Conservation (phyloP, 257 asterid genomes). For the Craterostigma plantagineum region DNA sequence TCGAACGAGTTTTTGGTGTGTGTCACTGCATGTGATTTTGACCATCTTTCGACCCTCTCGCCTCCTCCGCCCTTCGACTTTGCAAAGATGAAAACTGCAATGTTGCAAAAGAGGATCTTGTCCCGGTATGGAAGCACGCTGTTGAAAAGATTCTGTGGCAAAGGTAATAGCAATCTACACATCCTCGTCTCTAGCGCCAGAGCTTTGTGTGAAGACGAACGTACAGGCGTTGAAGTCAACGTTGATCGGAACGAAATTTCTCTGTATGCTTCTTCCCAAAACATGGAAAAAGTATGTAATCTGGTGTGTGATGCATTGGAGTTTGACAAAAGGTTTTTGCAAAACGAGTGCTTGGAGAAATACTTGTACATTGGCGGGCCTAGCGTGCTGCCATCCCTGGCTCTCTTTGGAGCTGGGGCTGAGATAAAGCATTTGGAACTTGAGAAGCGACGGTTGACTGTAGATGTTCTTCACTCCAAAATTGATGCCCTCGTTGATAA, state of each 20-base stretch:
- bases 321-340: slow-evolving; percentile 40
- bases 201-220: slow-evolving; percentile 38
- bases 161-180: slow-evolving; percentile 25
- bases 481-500: slow-evolving; percentile 33
- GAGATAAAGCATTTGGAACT: slow-evolving; percentile 81
- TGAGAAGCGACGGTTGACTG: slow-evolving; percentile 57
- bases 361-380: slow-evolving; percentile 46
- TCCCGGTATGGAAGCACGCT: slow-evolving; percentile 42
- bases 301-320: slow-evolving; percentile 35
- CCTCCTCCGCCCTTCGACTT: slow-evolving; percentile 54
- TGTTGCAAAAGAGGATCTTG: slow-evolving; percentile 44
- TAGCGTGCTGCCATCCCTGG: slow-evolving; percentile 32
- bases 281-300: slow-evolving; percentile 38
- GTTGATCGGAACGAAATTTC: slow-evolving; percentile 48
- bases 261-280: slow-evolving; percentile 44
- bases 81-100: slow-evolving; percentile 32
- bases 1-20: slow-evolving; percentile 60
- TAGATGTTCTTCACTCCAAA: slow-evolving; percentile 47
- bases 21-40: slow-evolving; percentile 52
- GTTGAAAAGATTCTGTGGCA: slow-evolving; percentile 78
- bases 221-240: slow-evolving; percentile 48
- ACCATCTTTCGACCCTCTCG: slow-evolving; percentile 27
- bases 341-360: slow-evolving; percentile 63
- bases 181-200: slow-evolving; percentile 41
- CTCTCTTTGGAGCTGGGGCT: slow-evolving; percentile 92